These are phyloP conservation scores for Backusella morwellensis DNA, from an alignment of 192 early-diverging fungal species.

Conservation along the genomic window DNA sequence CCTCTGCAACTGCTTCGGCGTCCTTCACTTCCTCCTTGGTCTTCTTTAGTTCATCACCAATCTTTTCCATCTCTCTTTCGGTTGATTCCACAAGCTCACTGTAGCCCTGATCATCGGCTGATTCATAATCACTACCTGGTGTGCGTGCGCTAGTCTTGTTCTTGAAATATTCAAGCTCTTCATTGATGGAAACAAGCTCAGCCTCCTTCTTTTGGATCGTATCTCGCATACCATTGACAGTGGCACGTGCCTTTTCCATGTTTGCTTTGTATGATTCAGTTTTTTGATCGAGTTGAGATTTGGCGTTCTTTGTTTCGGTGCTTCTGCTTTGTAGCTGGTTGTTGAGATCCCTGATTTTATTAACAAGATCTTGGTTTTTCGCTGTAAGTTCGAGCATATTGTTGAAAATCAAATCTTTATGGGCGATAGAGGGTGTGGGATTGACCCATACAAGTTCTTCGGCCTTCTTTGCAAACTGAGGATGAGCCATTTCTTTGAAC, in stretches of 20 bases:
- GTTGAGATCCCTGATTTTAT: neutral
- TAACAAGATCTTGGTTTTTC: neutral
- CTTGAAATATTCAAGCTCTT: neutral
- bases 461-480: neutral
- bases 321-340: neutral
- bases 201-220: neutral
- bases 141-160: neutral
- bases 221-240: neutral
- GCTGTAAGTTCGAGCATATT: neutral
- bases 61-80: neutral
- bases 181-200: neutral
- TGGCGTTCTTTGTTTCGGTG: neutral
- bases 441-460: neutral
- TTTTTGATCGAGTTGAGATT: neutral
- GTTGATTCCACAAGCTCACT: neutral
- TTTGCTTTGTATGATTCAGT: neutral
- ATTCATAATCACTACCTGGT: neutral
- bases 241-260: neutral
- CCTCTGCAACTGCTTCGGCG: neutral
- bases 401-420: neutral
- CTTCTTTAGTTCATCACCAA: neutral
- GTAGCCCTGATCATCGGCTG: neutral
- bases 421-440: neutral
- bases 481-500: neutral
- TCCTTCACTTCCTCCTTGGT: neutral